These are phyloP conservation scores for Eucalyptus victrix DNA, from an alignment of 345 rosid species.

Conservation along the genomic window DNA sequence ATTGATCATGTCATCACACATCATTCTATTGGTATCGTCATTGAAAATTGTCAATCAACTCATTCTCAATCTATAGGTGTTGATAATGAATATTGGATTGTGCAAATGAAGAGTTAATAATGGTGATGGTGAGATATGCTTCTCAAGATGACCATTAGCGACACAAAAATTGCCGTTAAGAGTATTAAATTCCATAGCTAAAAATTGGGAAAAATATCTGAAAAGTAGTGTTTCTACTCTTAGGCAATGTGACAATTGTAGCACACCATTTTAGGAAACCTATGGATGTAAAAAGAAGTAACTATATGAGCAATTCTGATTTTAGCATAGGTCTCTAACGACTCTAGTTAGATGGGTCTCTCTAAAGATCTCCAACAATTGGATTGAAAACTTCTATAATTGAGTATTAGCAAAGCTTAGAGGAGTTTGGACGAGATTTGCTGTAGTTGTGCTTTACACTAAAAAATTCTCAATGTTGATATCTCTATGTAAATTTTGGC, in stretches of 20 bases:
- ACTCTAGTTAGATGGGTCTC: neutral
- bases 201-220: neutral
- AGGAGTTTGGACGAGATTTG: no score
- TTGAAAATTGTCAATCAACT: neutral
- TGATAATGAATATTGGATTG: neutral
- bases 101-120: neutral
- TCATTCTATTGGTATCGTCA: neutral
- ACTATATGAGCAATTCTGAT: neutral
- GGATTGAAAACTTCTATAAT: neutral
- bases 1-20: neutral
- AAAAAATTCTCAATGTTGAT: neutral
- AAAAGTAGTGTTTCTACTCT: neutral
- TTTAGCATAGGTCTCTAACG: neutral
- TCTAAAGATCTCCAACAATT: neutral
- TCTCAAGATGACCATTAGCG: neutral
- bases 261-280: neutral
- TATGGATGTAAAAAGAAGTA: neutral
- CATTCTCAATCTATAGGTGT: neutral
- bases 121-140: neutral
- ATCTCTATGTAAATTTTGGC: neutral
- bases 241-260: neutral
- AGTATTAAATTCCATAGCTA: neutral
- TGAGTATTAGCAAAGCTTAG: neutral
- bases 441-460: neutral
- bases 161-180: neutral